Percentiles rank a stretch among this genome's conserved stretches.
These are phyloP conservation scores for Periglandula ipomoeae DNA, from an alignment of 2,329 filamentous ascomycete species.

Conservation along the genomic window DNA sequence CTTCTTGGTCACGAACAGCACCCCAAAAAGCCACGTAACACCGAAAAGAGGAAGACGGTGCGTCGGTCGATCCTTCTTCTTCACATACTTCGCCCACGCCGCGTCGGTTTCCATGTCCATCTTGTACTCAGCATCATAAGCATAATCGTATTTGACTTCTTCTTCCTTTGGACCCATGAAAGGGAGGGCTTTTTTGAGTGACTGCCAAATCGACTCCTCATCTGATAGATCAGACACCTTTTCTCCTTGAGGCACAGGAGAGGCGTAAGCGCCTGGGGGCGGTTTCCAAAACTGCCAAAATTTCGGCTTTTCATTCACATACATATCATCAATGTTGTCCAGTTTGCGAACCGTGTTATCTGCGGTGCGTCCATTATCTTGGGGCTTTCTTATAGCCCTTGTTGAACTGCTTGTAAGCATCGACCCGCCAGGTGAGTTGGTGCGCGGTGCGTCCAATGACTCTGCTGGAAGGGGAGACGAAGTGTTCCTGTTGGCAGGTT, in stretches of 20 bases:
- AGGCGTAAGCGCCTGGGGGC: constrained; percentile 50
- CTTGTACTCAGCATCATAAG: constrained; percentile 51
- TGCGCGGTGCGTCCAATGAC: constrained; percentile 24
- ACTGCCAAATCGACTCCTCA: constrained; percentile 41
- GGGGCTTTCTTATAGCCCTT: constrained; percentile 9
- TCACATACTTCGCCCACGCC: constrained; percentile 75
- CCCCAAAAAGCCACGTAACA: constrained; percentile 62
- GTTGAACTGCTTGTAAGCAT: constrained; percentile 31
- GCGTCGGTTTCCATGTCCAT: constrained; percentile 53
- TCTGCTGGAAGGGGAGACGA: constrained; percentile 14
- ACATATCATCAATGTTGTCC: constrained; percentile 39
- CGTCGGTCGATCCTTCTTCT: constrained; percentile 72
- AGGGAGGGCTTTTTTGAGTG: constrained; percentile 39
- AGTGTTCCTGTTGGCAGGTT: constrained; percentile 9
- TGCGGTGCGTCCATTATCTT: not conserved
- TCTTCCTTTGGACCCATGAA: constrained; percentile 37
- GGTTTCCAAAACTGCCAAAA: constrained; percentile 61
- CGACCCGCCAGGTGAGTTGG: constrained; percentile 27
- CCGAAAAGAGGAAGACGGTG: constrained; percentile 61
- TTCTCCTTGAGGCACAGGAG: constrained; percentile 50
- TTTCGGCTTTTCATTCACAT: constrained; percentile 32
- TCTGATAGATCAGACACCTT: constrained; percentile 29
- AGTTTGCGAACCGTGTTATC: constrained; percentile 46
- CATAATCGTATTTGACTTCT: constrained; percentile 47
- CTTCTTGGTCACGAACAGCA: constrained; percentile 79